Percentiles rank a stretch among this genome's conserved stretches.
Evolutionary conservation across 73 alveolate species (phyloP).

Genomic region (Symbiodinium natans): DNA sequence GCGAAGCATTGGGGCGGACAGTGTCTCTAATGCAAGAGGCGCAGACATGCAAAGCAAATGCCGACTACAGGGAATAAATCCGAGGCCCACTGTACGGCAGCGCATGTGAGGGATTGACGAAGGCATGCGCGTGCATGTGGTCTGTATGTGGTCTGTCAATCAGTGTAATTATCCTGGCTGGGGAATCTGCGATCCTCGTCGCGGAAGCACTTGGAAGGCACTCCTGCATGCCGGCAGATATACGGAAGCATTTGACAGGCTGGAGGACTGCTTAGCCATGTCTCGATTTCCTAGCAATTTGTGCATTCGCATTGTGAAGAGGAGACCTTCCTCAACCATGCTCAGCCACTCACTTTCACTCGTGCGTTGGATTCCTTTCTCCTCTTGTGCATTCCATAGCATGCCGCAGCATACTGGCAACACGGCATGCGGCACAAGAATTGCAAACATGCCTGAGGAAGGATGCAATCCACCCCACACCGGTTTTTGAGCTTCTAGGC

Average conservation of each 20-base stretch:
- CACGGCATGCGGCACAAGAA: too few relatives aligned
- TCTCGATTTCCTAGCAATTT: too few relatives aligned
- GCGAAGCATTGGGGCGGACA: slow-evolving; percentile 85
- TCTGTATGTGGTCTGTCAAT: too few relatives aligned
- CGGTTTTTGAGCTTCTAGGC: slow-evolving; percentile 80
- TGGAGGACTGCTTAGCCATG: slow-evolving; percentile 1
- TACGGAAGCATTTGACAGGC: slow-evolving; percentile 55
- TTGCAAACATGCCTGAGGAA: not conserved
- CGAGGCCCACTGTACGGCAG: slow-evolving; percentile 61
- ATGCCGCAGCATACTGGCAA: too few relatives aligned
- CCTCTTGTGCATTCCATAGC: too few relatives aligned
- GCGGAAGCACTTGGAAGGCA: not conserved
- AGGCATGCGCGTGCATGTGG: not conserved
- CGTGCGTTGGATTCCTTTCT: too few relatives aligned
- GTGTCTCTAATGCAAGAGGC: not conserved
- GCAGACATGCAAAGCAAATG: not conserved
- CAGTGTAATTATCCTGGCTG: too few relatives aligned
- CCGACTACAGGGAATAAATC: too few relatives aligned
- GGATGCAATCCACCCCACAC: slow-evolving; percentile 93
- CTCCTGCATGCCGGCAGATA: slow-evolving; percentile 66
- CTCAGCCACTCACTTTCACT: not conserved
- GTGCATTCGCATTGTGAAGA: not conserved
- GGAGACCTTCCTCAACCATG: slow-evolving; percentile 91
- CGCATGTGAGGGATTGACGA: slow-evolving; percentile 46
- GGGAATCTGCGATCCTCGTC: not conserved